These are phyloP conservation scores for Tolypocladium cylindrosporum DNA, from an alignment of 2,329 filamentous ascomycete species.

Conservation along the genomic window DNA sequence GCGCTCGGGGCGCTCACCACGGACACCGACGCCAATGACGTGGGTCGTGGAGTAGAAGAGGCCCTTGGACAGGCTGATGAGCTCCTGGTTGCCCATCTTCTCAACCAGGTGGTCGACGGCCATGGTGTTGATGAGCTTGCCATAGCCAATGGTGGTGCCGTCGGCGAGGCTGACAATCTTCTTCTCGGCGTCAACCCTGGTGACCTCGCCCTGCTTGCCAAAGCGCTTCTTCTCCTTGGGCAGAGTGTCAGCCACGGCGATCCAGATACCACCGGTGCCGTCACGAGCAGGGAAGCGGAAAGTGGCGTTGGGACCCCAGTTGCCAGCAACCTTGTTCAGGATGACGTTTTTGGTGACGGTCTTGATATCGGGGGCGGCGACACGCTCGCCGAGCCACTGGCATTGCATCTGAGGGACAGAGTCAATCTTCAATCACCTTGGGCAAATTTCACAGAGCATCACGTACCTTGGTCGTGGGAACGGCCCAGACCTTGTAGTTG, in stretches of 20 bases:
- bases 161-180: constrained; percentile 76
- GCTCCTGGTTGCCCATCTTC: constrained; percentile 78
- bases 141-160: constrained; percentile 81
- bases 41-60: constrained; percentile 97
- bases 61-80: constrained; percentile 74
- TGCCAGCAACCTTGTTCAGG: constrained; percentile 88
- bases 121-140: constrained; percentile 94
- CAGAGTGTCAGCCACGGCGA: constrained; percentile 85
- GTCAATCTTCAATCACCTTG: background rate
- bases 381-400: constrained; percentile 95
- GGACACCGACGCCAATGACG: constrained; percentile 91
- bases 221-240: constrained; percentile 88
- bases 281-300: constrained; percentile 96
- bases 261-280: constrained; percentile 98
- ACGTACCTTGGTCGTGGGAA: constrained; percentile 87
- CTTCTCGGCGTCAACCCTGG: constrained; percentile 75
- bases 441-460: background rate
- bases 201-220: constrained; percentile 74
- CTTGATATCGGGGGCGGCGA: constrained; percentile 94
- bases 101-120: constrained; percentile 81
- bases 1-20: constrained; percentile 81
- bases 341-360: constrained; percentile 87
- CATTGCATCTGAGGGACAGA: constrained; percentile 76
- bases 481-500: constrained; percentile 99
- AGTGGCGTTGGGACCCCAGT: constrained; percentile 96